These are phyloP conservation scores for Phytophthora aleatoria DNA, from an alignment of 352 stramenopile genomes.

Conservation along the genomic window DNA sequence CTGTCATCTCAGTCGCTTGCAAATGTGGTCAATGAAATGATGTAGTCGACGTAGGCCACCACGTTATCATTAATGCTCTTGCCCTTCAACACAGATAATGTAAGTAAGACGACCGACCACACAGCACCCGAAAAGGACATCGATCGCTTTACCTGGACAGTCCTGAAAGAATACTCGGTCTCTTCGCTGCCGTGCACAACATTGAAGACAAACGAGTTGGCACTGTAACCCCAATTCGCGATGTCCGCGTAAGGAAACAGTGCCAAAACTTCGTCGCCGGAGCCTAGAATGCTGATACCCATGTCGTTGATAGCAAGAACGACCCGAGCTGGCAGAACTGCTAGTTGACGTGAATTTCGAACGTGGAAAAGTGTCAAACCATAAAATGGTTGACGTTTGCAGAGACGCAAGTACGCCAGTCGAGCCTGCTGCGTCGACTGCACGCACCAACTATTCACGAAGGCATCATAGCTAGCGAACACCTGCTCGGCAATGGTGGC, in stretches of 20 bases:
- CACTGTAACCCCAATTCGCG: constrained; percentile 79
- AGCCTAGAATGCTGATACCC: constrained; percentile 63
- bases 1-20: constrained; percentile 5
- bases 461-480: constrained; percentile 39
- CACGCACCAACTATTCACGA: constrained; percentile 37
- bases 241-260: constrained; percentile 73
- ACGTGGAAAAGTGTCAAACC: constrained; percentile 73
- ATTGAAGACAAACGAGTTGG: constrained; percentile 84
- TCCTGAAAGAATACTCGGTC: constrained; percentile 60
- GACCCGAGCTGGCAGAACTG: constrained; percentile 51
- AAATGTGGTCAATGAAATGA: constrained; percentile 35
- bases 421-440: constrained; percentile 44
- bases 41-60: constrained; percentile 57
- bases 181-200: constrained; percentile 37
- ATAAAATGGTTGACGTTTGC: constrained; percentile 67
- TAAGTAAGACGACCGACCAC: constrained; percentile 1
- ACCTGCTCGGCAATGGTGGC: constrained; percentile 37
- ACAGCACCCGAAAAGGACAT: neutral
- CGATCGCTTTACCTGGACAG: constrained; percentile 32
- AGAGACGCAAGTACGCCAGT: constrained; percentile 65
- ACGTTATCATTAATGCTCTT: constrained; percentile 68
- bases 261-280: constrained; percentile 63
- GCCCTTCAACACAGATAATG: constrained; percentile 26
- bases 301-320: constrained; percentile 71
- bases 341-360: constrained; percentile 50